Percentiles rank a stretch among this genome's conserved stretches.
Conservation (phyloP, 805 yeast genomes). For the Starmerella vaccinii region DNA sequence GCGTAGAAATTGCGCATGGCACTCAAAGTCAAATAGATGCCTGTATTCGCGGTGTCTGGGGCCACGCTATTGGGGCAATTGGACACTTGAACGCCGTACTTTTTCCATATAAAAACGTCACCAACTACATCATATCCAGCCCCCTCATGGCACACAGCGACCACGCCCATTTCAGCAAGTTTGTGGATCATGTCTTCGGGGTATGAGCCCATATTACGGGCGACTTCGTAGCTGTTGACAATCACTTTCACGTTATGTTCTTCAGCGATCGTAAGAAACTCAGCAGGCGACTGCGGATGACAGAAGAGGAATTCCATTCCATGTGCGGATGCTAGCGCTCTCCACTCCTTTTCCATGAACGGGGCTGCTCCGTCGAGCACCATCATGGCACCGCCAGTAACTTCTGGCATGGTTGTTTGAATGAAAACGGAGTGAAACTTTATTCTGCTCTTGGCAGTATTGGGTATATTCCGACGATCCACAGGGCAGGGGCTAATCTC, state of each 20-base stretch:
- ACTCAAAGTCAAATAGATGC: constrained; percentile 39
- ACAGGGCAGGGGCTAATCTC: neutral
- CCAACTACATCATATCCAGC: constrained; percentile 48
- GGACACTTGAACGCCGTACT: constrained; percentile 38
- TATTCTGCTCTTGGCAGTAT: too few species aligned
- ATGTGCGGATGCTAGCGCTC: constrained; percentile 12
- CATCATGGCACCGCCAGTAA: constrained; percentile 5
- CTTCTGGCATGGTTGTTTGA: neutral
- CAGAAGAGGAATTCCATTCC: constrained; percentile 9
- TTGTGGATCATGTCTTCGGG: constrained; percentile 16
- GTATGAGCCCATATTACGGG: constrained; percentile 19
- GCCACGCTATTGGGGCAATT: constrained; percentile 45
- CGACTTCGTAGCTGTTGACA: constrained; percentile 19
- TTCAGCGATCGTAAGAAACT: constrained; percentile 13
- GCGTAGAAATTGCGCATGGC: constrained; percentile 40
- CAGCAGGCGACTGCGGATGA: constrained; percentile 14
- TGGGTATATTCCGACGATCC: too few species aligned
- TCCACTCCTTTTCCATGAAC: constrained; percentile 10
- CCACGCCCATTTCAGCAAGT: constrained; percentile 18
- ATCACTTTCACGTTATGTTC: constrained; percentile 14
- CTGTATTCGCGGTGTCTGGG: constrained; percentile 48
- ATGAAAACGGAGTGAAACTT: neutral
- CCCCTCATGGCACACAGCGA: constrained; percentile 40
- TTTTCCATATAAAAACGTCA: constrained; percentile 37
- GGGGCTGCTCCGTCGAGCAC: constrained; percentile 8